Percentiles rank a stretch among this genome's conserved stretches.
phyloP scores from a whole-genome alignment of 2,329 filamentous ascomycete species.

The Penicillium psychrosexuale region DNA sequence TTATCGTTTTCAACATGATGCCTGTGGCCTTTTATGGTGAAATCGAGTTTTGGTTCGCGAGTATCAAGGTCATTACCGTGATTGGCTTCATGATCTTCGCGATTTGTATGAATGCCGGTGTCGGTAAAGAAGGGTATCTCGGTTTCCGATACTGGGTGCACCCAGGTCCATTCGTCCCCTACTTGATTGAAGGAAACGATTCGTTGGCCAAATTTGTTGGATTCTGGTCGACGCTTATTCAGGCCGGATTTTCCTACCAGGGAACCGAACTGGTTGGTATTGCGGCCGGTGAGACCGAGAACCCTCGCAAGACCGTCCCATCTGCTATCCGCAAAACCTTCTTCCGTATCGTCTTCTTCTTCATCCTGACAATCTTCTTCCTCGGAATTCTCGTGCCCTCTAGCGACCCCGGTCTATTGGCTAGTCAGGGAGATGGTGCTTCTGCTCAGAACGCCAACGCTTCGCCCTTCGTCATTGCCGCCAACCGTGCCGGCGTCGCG shows the following conservation, averaged over 20 bases:
- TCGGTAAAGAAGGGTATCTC: slow-evolving; percentile 65
- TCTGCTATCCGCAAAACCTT: slow-evolving; percentile 70
- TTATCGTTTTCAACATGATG: slow-evolving; percentile 66
- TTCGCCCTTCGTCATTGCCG: slow-evolving; percentile 44
- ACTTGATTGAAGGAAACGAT: slow-evolving; percentile 56
- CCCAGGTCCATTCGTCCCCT: slow-evolving; percentile 66
- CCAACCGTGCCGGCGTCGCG: slow-evolving; percentile 34
- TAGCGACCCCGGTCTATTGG: slow-evolving; percentile 53
- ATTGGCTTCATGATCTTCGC: slow-evolving; percentile 73
- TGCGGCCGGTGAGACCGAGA: slow-evolving; percentile 69
- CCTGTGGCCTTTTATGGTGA: slow-evolving; percentile 72
- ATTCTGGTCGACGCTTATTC: slow-evolving; percentile 52
- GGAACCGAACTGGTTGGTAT: slow-evolving; percentile 73
- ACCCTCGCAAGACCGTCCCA: slow-evolving; percentile 69
- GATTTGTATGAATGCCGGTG: slow-evolving; percentile 71
- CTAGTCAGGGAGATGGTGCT: slow-evolving; percentile 21
- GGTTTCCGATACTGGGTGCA: slow-evolving; percentile 69
- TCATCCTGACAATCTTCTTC: slow-evolving; percentile 52
- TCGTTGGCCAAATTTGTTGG: slow-evolving; percentile 61
- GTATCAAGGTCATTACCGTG: slow-evolving; percentile 72
- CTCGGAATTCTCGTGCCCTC: slow-evolving; percentile 69
- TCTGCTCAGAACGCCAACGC: slow-evolving; percentile 25
- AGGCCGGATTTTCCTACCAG: slow-evolving; percentile 42
- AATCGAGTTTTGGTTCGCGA: slow-evolving; percentile 74
- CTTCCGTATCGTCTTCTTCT: slow-evolving; percentile 66